Evolutionary conservation across 1,284 basidiomycete genomes (phyloP), one percentile per base, ranked within the genome.

Genomic region (Prillingera fragicola): DNA sequence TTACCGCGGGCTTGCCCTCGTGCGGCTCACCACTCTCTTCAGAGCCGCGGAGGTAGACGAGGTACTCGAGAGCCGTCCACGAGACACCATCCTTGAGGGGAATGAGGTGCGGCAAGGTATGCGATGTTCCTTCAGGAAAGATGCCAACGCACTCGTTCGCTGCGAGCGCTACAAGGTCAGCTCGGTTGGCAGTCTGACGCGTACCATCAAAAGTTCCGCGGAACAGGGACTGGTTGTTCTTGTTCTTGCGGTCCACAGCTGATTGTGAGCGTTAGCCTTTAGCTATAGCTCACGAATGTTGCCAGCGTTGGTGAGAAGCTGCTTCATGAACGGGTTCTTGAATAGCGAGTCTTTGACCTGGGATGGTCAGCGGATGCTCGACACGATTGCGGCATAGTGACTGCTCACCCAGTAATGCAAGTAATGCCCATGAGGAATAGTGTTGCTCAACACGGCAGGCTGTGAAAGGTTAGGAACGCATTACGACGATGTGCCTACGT

Each of bases 21-120:
- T 73, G 70, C 21, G 64, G 58, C 45, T 70, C 65, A 54, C 59
- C 50, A 65, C 73, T 40, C 75, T 74, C 54, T 54, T 69, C 45
- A 72, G 78, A 52, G 63, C 75, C 62, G 61, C 73, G 46, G 33
- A 80, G 75, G 79, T 87, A 90, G 57, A 85, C 84, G 12, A 81
- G 77, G 70, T 92, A 96, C 73, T 96, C 94, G 54, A 96, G 76
- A 4, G 90, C 87, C 25, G 89, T 84, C 91, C 91, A 96, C 8
- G 88, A 82, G n/a, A 87, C 86, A 19, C 92, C 92, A 59, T 96
- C 89, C 68, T 97, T 97, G 60, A 97, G 80, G 50, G 88, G 84
- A 77, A 92, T 85, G 60, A 97, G 85, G 45, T 81, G 80, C 4
- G 91, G 89, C 62, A 92, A 87, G 1, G 91, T 95, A 52, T 77